Base-by-base conservation (phyloP, 73 alveolate genomes). In the Diophrys sp. region DNA sequence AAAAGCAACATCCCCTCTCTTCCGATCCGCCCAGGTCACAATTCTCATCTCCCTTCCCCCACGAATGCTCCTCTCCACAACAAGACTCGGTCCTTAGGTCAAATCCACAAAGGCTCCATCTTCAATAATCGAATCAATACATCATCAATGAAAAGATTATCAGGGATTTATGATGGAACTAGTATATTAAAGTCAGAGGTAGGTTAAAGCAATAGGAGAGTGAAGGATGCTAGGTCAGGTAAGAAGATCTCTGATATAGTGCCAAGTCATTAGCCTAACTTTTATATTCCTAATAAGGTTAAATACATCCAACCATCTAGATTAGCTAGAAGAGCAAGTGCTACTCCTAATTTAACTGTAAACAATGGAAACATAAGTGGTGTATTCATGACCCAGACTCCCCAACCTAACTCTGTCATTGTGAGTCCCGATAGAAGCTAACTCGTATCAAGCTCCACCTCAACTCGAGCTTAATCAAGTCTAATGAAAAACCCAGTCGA, bases 151-250 rank as follows among this genome's bases (percentile, higher is more conserved):
- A 84, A 78, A 54, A 84, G 66, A 30, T 27, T 78, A 57, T 77
- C 83, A 62, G 29, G 31, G 28, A 26, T 76, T 18, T 33, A 56
- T 34, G 92, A 84, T 71, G 92, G 87, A 0, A 28, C 80, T n/a
- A 54, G 18, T 0, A 73, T 68, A 29, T 54, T 84, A 0, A 84
- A 84, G 54, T 83, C 77, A 14, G 92, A 84, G 71, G 78, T 84
- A 8, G 5, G 24, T 0, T 80, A 84, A 44, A 33, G 79, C n/a
- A 26, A 56, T 31, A 23, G 77, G 23, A 32, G 92, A 71, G 56
- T 84, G 18, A 84, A 84, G 71, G 92, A 85, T 70, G 92, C 92
- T 5, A 84, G 78, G 66, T 71, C 56, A 56, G 92, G 92, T 23
- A 67, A 34, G 24, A 77, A 67, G 62, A 23, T 84, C 14, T 70